A percentile compares a stretch with the other conserved stretches of the same genome.
Evolutionary conservation across 2,329 filamentous ascomycete genomes (phyloP).

Genomic region (Exophiala lecanii-corni): DNA sequence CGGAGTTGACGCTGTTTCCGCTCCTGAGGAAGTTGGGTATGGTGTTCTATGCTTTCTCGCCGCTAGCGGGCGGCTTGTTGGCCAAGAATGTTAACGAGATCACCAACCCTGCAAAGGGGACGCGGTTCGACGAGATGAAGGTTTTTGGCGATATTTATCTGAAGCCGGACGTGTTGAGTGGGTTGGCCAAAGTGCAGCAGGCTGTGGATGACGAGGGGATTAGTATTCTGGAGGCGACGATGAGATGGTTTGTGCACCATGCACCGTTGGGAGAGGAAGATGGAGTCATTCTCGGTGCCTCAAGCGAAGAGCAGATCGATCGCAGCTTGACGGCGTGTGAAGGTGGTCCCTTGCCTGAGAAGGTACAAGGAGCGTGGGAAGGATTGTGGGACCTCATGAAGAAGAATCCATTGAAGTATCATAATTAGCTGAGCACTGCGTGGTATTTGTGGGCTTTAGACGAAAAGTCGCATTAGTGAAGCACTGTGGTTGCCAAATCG

Average conservation of each 20-base stretch:
- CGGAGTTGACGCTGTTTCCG: constrained; percentile 34
- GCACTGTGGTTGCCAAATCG: too few species aligned
- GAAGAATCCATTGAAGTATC: constrained; percentile 18
- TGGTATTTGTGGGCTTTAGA: too few species aligned
- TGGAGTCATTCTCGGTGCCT: constrained; percentile 33
- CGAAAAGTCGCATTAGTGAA: too few species aligned
- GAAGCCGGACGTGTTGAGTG: constrained; percentile 29
- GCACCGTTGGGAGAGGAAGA: constrained; percentile 29
- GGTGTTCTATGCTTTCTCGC: constrained; percentile 26
- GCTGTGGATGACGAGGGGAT: constrained; percentile 22
- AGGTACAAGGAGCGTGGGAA: constrained; percentile 21
- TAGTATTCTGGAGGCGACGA: constrained; percentile 31
- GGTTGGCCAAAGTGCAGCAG: constrained; percentile 30
- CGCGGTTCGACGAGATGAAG: constrained; percentile 28
- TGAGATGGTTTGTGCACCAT: constrained; percentile 34
- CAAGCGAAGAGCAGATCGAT: constrained; percentile 29
- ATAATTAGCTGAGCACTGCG: constrained; percentile 8
- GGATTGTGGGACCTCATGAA: constrained; percentile 26
- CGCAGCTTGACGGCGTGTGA: constrained; percentile 28
- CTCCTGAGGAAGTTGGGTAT: constrained; percentile 31
- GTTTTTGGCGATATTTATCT: constrained; percentile 26
- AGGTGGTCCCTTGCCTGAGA: constrained; percentile 30
- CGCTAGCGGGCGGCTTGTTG: constrained; percentile 33
- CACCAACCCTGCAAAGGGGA: constrained; percentile 27
- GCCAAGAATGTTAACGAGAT: constrained; percentile 29